phyloP scores from a whole-genome alignment of 768 basidiomycete species.

The Exsudoporus frostii region DNA sequence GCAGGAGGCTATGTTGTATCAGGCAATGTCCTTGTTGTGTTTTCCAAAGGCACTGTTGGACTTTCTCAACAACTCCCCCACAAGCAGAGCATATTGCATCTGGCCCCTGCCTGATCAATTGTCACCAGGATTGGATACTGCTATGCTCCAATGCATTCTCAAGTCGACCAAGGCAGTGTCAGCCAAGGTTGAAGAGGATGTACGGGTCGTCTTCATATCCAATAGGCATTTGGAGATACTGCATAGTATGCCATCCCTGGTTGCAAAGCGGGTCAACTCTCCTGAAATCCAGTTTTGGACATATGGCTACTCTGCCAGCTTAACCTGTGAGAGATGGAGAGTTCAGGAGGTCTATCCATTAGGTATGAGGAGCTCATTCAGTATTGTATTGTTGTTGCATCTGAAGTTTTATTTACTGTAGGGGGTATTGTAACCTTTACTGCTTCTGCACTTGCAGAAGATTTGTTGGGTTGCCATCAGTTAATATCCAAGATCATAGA shows the following conservation, averaged over 20 bases:
- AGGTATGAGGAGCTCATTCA: slow-evolving; percentile 41
- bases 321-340: slow-evolving; percentile 56
- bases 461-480: slow-evolving; percentile 46
- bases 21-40: slow-evolving; percentile 34
- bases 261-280: slow-evolving; percentile 42
- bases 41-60: slow-evolving; percentile 49
- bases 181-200: slow-evolving; percentile 38
- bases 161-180: slow-evolving; percentile 40
- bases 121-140: slow-evolving; percentile 41
- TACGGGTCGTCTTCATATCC: slow-evolving; percentile 63
- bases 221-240: slow-evolving; percentile 51
- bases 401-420: slow-evolving; percentile 24
- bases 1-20: slow-evolving; percentile 19
- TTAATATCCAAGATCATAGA: slow-evolving; percentile 49
- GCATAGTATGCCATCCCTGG: slow-evolving; percentile 47
- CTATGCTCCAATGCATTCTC: slow-evolving; percentile 42
- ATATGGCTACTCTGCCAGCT: slow-evolving; percentile 60
- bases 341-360: slow-evolving; percentile 64
- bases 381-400: background rate
- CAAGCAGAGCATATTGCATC: slow-evolving; percentile 43
- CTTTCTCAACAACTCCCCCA: slow-evolving; percentile 38
- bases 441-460: slow-evolving; percentile 52
- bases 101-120: slow-evolving; percentile 40
- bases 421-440: slow-evolving; percentile 76
- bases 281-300: slow-evolving; percentile 57